Percentiles rank a stretch among this genome's conserved stretches.
These are phyloP conservation scores for Trifolium fragiferum DNA, from an alignment of 306 rosid genomes.

Conservation along the genomic window DNA sequence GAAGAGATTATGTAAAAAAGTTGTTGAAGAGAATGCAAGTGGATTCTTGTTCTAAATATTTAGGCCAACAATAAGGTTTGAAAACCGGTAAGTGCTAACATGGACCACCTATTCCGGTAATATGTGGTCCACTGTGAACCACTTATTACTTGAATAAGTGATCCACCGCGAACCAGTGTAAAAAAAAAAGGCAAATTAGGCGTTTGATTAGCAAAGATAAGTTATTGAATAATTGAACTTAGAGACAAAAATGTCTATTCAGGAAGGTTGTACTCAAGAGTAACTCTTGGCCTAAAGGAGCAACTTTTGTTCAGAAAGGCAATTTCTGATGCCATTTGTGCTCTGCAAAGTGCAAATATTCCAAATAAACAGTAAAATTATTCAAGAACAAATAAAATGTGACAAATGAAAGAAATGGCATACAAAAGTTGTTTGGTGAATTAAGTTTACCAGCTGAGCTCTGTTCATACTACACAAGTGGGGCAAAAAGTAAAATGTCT, in stretches of 20 bases:
- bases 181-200: neutral
- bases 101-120: too few species aligned
- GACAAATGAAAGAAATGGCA: conserved; percentile 3
- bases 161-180: too few species aligned
- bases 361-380: conserved; percentile 2
- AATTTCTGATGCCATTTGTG: conserved; percentile 1
- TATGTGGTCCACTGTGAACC: too few species aligned
- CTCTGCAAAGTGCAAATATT: conserved; percentile 25
- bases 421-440: neutral
- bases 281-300: neutral
- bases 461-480: neutral
- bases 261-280: neutral
- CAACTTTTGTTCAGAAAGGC: conserved; percentile 4
- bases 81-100: neutral
- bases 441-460: neutral
- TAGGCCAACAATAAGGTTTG: conserved; percentile 7
- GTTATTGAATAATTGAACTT: neutral
- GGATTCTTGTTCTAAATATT: neutral
- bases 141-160: too few species aligned
- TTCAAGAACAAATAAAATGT: neutral
- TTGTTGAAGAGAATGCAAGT: conserved; percentile 4
- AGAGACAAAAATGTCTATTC: conserved; percentile 7
- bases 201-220: neutral
- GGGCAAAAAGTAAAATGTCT: neutral
- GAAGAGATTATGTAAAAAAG: conserved; percentile 43